Evolutionary conservation across 148 eudicot genomes (phyloP), one percentile per base, ranked within the genome.

Genomic region (Spergularia marina): DNA sequence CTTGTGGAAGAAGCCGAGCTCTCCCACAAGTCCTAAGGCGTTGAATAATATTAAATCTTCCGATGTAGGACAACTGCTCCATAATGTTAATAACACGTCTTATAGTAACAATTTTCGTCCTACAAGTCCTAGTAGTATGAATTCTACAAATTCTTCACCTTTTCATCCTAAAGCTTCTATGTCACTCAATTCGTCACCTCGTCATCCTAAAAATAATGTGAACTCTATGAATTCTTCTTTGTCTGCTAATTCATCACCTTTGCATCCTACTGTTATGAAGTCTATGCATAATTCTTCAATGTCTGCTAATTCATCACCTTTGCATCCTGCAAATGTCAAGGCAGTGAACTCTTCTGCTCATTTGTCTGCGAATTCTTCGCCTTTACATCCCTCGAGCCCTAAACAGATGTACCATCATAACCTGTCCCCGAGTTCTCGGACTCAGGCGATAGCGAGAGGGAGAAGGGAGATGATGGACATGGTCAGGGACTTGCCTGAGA

Each of bases 401-500:
- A 79, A 47, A 20, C 66, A 72, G 40, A 30, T 74, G 3, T 58
- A 30, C 4, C 74, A 58, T 12, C 78, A 67, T 12, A 67, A 70
- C 44, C 65, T 88, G 55, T 86, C 94, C 0, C 90, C 92, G 17
- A 78, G 63, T 52, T 82, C 92, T 0, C 81, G 87, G 65, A 58
- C 86, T 72, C 87, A 84, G 63, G 95, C 92, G 12, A 89, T 92
- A 6, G 97, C 91, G 36, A 86, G 82, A 56, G 96, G 95, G 10
- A 83, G 92, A 47, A 74, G 73, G 78, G 97, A 92, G 84, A 78
- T 92, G 4, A 92, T 92, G 97, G 96, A 92, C 23, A 90, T 90
- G 91, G 88, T 90, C 1, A 81, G 84, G 72, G 88, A 77, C 85
- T 85, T 92, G 80, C 97, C 97, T 5, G 96, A 92, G 79, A 82